Percentiles rank a stretch among this genome's conserved stretches.
Evolutionary conservation across 768 basidiomycete genomes (phyloP).

Genomic region (Hericium coralloides): DNA sequence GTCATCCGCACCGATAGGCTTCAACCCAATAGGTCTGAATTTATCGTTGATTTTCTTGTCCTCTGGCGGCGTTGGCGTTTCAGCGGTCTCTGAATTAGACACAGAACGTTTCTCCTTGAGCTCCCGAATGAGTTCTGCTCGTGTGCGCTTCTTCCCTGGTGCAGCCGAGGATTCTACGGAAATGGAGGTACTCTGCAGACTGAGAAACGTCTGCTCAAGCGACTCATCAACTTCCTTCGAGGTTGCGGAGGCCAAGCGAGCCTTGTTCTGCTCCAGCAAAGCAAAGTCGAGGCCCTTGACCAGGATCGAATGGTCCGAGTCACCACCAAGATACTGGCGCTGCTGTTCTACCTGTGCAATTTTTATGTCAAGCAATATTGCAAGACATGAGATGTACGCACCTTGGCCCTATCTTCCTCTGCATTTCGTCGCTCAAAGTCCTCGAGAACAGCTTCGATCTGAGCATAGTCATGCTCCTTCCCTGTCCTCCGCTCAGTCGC

Average conservation of each 20-base stretch:
- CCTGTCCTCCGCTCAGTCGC: slow-evolving; percentile 67
- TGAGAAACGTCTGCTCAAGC: slow-evolving; percentile 63
- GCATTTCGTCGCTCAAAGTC: slow-evolving; percentile 67
- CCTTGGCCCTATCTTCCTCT: slow-evolving; percentile 50
- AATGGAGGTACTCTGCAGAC: slow-evolving; percentile 29
- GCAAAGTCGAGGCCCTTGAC: slow-evolving; percentile 89
- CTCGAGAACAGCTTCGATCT: slow-evolving; percentile 72
- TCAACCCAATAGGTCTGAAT: slow-evolving; percentile 54
- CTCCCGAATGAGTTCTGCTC: slow-evolving; percentile 67
- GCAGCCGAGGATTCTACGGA: slow-evolving; percentile 17
- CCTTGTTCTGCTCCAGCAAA: slow-evolving; percentile 77
- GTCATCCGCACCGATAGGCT: slow-evolving; percentile 39
- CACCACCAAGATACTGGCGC: slow-evolving; percentile 71
- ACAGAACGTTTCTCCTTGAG: slow-evolving; percentile 52
- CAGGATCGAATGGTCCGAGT: slow-evolving; percentile 75
- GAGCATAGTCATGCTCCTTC: slow-evolving; percentile 61
- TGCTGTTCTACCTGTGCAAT: slow-evolving; percentile 53
- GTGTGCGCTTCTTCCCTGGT: slow-evolving; percentile 57
- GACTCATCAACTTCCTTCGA: slow-evolving; percentile 67
- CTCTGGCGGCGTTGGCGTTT: slow-evolving; percentile 21
- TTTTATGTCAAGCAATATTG: not conserved
- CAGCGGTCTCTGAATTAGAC: not conserved
- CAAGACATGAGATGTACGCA: slow-evolving; percentile 18
- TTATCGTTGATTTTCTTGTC: slow-evolving; percentile 30
- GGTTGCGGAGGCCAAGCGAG: slow-evolving; percentile 36